Base-by-base conservation (phyloP, 2,329 filamentous ascomycete species). In the Venturia oleaginea region DNA sequence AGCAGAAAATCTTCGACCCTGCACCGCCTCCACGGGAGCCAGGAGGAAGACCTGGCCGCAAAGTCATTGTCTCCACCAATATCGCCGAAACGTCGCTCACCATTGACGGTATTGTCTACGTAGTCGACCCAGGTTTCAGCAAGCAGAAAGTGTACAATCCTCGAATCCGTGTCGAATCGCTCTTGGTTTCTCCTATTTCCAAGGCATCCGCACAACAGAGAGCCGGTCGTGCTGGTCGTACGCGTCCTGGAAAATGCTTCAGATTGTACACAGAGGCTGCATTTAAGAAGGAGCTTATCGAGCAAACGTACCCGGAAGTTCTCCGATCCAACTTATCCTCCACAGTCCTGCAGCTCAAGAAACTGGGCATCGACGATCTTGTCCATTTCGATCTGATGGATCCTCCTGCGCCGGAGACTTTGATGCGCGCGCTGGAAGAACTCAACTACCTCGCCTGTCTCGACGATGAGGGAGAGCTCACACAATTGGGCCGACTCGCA, bases 81-180 rank as follows among this genome's bases (percentile, higher is more conserved):
- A 99, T 99, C 76, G 94, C 94, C 55, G 94, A 99, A 80, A 99
- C 94, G 0, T 93, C 89, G 72, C 85, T 99, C 77, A 99, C 94
- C 59, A 99, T 99, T 67, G 94, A 99, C 73, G 94, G 94, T 74
- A 99, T 99, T 68, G 94, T 99, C 42, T 99, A 97, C 72, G 94
- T 99, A 40, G 93, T 99, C n/a, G 94, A 99, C 72, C 93, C 94
- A 2, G 94, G 94, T 42, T 99, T 99, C 80, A 96, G 92, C 79
- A 99, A 99, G 80, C 94, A 99, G 73, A 99, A 97, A 78, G 94
- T 97, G 67, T 99, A 97, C 81, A 97, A 99, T 76, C 93, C 94
- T 27, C 87, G 94, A 67, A 95, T 96, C 70, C 87, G 94, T 76
- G 92, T 99, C 68, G 94, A 99, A 78, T 97, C 94, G 0, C 83